Base-by-base conservation (phyloP, 2,329 filamentous ascomycete genomes). In the Atkinsonella hypoxylon region DNA sequence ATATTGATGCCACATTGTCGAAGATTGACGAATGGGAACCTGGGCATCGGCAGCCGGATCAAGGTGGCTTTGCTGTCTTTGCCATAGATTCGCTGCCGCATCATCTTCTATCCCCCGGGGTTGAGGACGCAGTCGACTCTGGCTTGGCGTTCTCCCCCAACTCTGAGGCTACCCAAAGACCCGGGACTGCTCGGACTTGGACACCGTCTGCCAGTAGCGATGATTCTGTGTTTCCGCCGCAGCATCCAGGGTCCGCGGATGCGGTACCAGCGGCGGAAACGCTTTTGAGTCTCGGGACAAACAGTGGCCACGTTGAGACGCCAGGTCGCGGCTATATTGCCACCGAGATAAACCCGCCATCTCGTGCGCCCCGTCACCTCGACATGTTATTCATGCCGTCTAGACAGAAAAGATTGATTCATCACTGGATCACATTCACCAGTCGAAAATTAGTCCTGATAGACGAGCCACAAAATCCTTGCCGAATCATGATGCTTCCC, bases 341-440 rank as follows among this genome's bases (percentile, higher is more conserved):
- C 4, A 12, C 13, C 5, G 17, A 13, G 7, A 15, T n/a, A 20
- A 9, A n/a, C 30, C 15, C 44, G 13, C 30, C 13, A 5, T 15
- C 8, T 26, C 30, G 17, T 13, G n/a, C 15, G 5, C 31, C 52
- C 2, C 51, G 52, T 15, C 59, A 60, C 36, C 41, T 60, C n/a
- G 58, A 60, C 47, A 38, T 51, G 6, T 49, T 59, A 3, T 41
- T 40, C 6, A 51, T 57, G 38, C 54, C 56, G 32, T 36, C 50
- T 4, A 31, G 32, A 7, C 53, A 61, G 45, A 61, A 59, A 38
- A 55, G 58, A 8, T 50, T 61, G 2, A 58, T 61, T 18, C 59
- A 61, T 34, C 59, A 61, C 55, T 61, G 57, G 59, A 48, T 61
- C 3, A 58, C 56, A 2, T 61, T 56, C 41, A 60, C 58, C 9